These are phyloP conservation scores for Dicorynia guianensis DNA, from an alignment of 306 rosid genomes.

Conservation along the genomic window DNA sequence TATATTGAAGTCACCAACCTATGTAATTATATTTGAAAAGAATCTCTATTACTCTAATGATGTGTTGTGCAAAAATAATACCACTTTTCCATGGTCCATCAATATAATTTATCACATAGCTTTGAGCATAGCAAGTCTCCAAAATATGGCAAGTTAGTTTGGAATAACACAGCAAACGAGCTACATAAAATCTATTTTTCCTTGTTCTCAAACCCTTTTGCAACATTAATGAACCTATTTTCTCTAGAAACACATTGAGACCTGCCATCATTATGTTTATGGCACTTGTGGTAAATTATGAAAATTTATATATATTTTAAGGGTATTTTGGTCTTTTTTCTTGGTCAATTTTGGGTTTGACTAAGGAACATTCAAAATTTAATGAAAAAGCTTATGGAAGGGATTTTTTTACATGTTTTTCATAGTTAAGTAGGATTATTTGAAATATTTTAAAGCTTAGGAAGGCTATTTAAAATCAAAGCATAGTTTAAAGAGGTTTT, in stretches of 20 bases:
- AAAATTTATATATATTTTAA: too few relatives aligned
- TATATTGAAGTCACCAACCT: slow-evolving; percentile 4
- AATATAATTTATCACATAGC: slow-evolving; percentile 2
- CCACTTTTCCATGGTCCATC: neutral
- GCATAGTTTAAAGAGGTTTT: too few relatives aligned
- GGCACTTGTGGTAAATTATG: too few relatives aligned
- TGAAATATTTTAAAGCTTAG: too few relatives aligned
- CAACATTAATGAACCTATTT: slow-evolving; percentile 20
- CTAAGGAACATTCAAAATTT: too few relatives aligned
- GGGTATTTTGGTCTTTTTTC: too few relatives aligned
- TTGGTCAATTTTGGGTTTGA: too few relatives aligned
- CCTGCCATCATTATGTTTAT: slow-evolving; percentile 41
- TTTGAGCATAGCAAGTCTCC: slow-evolving; percentile 31
- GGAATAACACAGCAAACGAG: slow-evolving; percentile 38
- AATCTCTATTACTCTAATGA: neutral
- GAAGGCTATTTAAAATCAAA: too few relatives aligned
- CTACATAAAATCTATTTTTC: slow-evolving; percentile 7
- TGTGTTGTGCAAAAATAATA: neutral
- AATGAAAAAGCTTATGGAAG: too few relatives aligned
- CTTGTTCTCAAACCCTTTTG: slow-evolving; percentile 35
- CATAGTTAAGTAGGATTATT: too few relatives aligned
- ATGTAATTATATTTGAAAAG: neutral
- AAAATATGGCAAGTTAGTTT: slow-evolving; percentile 39
- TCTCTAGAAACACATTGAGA: slow-evolving; percentile 28
- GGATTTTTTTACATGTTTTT: too few relatives aligned